Evolutionary conservation across 2,329 filamentous ascomycete genomes (phyloP).

Genomic region (Trichoderma breve): DNA sequence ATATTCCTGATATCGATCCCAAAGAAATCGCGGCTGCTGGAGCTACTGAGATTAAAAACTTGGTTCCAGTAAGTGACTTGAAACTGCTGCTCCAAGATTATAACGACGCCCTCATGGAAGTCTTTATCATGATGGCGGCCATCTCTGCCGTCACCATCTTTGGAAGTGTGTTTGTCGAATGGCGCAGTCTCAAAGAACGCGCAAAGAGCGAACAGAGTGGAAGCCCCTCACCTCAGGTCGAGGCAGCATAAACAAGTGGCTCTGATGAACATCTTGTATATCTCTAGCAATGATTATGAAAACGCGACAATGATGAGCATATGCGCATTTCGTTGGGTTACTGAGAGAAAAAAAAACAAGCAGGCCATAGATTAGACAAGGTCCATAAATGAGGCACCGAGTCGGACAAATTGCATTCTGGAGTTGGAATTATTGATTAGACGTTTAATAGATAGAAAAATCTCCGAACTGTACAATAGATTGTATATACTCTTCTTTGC

Average conservation of each 20-base stretch:
- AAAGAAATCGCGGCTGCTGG: background rate
- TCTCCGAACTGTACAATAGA: background rate
- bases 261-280: background rate
- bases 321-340: background rate
- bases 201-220: background rate
- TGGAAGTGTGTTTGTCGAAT: conserved; percentile 1
- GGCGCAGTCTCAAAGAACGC: conserved; percentile 1
- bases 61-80: background rate
- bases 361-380: background rate
- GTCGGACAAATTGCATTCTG: background rate
- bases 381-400: background rate
- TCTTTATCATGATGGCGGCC: background rate
- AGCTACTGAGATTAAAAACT: background rate
- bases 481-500: background rate
- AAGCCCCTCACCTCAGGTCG: background rate
- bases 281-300: background rate
- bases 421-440: background rate
- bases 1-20: background rate
- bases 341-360: background rate
- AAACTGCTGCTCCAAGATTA: background rate
- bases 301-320: background rate
- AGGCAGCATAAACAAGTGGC: background rate
- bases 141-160: background rate
- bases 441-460: background rate
- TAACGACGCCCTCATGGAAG: background rate